Base-by-base conservation (phyloP, 805 yeast genomes). In the Kregervanrija delftensis region DNA sequence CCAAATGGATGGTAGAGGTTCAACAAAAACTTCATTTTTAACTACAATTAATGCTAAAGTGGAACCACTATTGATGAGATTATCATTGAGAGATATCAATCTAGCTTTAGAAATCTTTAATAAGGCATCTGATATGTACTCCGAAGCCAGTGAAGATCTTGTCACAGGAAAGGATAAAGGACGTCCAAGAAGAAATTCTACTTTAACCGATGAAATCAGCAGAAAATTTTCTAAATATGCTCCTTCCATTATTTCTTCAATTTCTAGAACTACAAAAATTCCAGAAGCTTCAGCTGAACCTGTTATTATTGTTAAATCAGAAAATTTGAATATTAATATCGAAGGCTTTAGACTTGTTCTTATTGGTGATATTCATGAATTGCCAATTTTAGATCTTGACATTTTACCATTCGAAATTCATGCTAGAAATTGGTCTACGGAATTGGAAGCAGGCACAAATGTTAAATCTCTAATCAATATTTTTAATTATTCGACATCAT, bases 311-410 rank as follows among this genome's bases (percentile, higher is more conserved):
- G 66, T 86, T 5, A 76, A 77, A 47, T 86, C 83, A 1, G 97
- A 90, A 61, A 79, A 76, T 37, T 63, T 88, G 39, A 69, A 64
- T 37, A 82, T 82, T 0, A 76, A 76, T 39, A 62, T 87, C 47
- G 87, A 84, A 12, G 96, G 96, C 0, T 58, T 86, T 49, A 71
- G 96, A 49, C 62, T 89, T 40, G 95, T 90, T 2, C 66, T 90
- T 41, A 85, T 90, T 50, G 96, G 96, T 59, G 95, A 87, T 60
- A 83, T 86, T 38, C 93, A 89, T 58, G 97, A 90, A 59, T 69
- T 90, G 50, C 97, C 98, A 0, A 83, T 89, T 34, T 55, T 87
- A 12, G 96, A 90, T 62, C 70, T 86, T 74, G 76, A 77, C 44
- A 69, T 87, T 8, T 74, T 78, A 47, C 83, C 91, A 0, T 86